Evolutionary conservation across 441 rosid genomes (phyloP).

Genomic region (Erodium moschatum): DNA sequence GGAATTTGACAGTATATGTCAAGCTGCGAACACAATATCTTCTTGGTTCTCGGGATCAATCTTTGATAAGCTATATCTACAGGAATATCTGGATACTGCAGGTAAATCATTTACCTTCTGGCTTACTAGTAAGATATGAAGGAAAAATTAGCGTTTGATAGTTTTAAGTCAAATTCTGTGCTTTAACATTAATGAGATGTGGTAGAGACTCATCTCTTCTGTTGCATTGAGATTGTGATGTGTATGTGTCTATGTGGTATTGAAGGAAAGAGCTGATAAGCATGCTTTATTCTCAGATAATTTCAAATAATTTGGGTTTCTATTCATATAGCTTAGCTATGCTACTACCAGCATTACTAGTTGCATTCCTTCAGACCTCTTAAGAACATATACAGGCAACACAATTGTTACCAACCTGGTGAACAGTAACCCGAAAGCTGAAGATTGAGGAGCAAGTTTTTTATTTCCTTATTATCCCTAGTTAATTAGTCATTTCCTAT

Average conservation of each 20-base stretch:
- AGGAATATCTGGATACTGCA: slow-evolving; percentile 45
- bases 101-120: slow-evolving; percentile 36
- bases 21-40: slow-evolving; percentile 51
- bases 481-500: too few species aligned
- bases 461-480: too few species aligned
- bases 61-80: slow-evolving; percentile 41
- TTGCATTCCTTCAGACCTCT: slow-evolving; percentile 3
- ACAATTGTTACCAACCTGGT: too few species aligned
- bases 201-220: not conserved
- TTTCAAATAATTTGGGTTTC: not conserved
- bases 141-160: not conserved
- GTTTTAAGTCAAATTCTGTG: not conserved
- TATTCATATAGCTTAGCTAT: not conserved
- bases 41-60: slow-evolving; percentile 75
- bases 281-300: not conserved
- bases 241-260: not conserved
- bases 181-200: not conserved
- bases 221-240: not conserved
- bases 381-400: not conserved
- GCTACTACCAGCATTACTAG: not conserved
- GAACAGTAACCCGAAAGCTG: too few species aligned
- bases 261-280: not conserved
- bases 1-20: slow-evolving; percentile 87
- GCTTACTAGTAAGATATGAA: not conserved
- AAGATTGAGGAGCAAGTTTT: too few species aligned